Base-by-base conservation (phyloP, 352 stramenopile genomes). In the Phytophthora citrophthora region DNA sequence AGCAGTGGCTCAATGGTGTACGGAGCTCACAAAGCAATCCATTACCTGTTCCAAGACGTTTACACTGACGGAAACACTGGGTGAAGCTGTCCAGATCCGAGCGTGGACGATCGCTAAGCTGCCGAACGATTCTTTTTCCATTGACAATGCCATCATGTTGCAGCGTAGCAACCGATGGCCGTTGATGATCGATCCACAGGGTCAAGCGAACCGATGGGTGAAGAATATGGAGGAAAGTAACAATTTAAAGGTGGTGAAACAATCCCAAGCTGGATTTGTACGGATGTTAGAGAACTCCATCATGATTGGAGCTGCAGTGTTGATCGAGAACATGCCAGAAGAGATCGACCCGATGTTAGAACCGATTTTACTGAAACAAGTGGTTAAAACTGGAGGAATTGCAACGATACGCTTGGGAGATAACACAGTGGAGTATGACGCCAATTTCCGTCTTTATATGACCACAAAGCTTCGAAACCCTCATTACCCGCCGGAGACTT, bases 101-200 rank as follows among this genome's bases (percentile, higher is more conserved):
- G 78, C 83, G 38, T 99, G 95, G 94, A 97, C 93, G 26, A 98
- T 98, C 46, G 87, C 91, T n/a, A 97, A 97, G 62, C 77, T 99
- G 6, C 96, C 96, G 5, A 98, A 97, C 54, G 95, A 99, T 70
- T 93, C 86, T 9, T 98, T 98, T 56, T 97, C 84, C 46, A 97
- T 98, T 40, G 95, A 98, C 55, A 98, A 98, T 57, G 95, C 82
- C 10, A 97, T 98, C 67, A 97, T 99, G 84, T 61, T 99, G 12
- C 83, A 92, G 31, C 73, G 84, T 11, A 95, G 77, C 52, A 97
- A 97, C 61, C 86, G 93, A 2, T 99, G 94, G 94, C 96, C 96
- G 8, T 76, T 99, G n/a, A 97, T 98, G 94, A 98, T 99, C 46
- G 96, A 98, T 36, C 96, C 95, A 0, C 94, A 99, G 64, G 95